Base-by-base conservation (phyloP, 2,329 filamentous ascomycete genomes). In the Orbilia ellipsospora region DNA sequence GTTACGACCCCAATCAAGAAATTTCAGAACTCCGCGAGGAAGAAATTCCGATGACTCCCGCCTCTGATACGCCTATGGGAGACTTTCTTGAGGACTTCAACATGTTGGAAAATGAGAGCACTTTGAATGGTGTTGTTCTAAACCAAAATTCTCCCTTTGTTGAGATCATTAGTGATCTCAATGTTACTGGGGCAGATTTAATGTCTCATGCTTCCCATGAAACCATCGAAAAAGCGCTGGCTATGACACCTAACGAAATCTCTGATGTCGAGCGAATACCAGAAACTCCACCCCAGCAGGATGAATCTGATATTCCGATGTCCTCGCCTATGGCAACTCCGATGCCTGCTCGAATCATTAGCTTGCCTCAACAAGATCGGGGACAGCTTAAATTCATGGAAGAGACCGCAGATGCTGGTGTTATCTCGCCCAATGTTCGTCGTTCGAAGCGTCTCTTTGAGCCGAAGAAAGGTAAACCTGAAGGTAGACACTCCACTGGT, bases 11-110 rank as follows among this genome's bases (percentile, higher is more conserved):
- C 6, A 36, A 56, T 44, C 63, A 68, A 44, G 70, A 74, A 8
- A 74, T 74, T 23, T 74, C 70, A 23, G 70, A 74, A 28, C 56
- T 74, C 10, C 52, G 70, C 15, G 64, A 68, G n/a, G 70, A 74
- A 13, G 70, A 74, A 52, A n/a, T 74, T 6, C 31, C 28, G 2
- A 56, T 54, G 40, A 63, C 70, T n/a, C 70, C 56, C 3, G 12
- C 12, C 1, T 26, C 42, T 6, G 66, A 51, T 18, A 23, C n/a
- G 3, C 16, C 26, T 6, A 40, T 42, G n/a, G 52, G 44, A 12
- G 59, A 59, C 15, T 20, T 72, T 20, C 28, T 72, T 12, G 44
- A 52, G 3, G 66, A 52, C 16, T 12, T 52, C 8, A 10, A 10
- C 31, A 36, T 36, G 31, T 36, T 36, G 31, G 31, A 36, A 36